phyloP scores from a whole-genome alignment of 805 yeast genomes.

The Metschnikowia kofuensis region DNA sequence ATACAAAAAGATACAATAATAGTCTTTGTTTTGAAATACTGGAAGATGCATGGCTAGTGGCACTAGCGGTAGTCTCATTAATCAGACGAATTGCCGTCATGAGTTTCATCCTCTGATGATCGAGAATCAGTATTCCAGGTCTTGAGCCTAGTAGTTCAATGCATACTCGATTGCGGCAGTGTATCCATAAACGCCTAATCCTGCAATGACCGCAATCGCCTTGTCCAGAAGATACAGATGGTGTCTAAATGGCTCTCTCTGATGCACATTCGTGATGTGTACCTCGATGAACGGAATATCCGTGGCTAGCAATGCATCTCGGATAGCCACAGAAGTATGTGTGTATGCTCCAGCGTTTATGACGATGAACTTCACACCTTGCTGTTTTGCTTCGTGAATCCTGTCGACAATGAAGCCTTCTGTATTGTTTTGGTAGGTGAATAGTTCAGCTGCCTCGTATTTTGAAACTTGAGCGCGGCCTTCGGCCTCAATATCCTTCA shows the following conservation, averaged over 20 bases:
- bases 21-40: no score
- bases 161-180: constrained; percentile 41
- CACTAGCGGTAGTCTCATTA: no score
- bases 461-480: constrained; percentile 31
- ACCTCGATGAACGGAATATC: constrained; percentile 49
- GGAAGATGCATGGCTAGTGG: no score
- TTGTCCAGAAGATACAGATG: constrained; percentile 47
- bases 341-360: constrained; percentile 55
- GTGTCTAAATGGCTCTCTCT: constrained; percentile 50
- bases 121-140: neutral
- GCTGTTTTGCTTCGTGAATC: constrained; percentile 44
- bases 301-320: constrained; percentile 49
- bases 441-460: constrained; percentile 30
- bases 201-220: constrained; percentile 45
- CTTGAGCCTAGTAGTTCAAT: constrained; percentile 27
- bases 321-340: constrained; percentile 48
- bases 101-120: no score
- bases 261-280: constrained; percentile 51
- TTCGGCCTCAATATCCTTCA: constrained; percentile 41
- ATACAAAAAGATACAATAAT: no score
- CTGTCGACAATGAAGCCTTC: constrained; percentile 48
- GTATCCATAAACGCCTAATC: constrained; percentile 43
- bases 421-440: constrained; percentile 40
- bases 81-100: no score
- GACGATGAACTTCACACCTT: constrained; percentile 43